Evolutionary conservation across 2,329 filamentous ascomycete genomes (phyloP), one percentile per base, ranked within the genome.

Genomic region (Aspergillus fructus): DNA sequence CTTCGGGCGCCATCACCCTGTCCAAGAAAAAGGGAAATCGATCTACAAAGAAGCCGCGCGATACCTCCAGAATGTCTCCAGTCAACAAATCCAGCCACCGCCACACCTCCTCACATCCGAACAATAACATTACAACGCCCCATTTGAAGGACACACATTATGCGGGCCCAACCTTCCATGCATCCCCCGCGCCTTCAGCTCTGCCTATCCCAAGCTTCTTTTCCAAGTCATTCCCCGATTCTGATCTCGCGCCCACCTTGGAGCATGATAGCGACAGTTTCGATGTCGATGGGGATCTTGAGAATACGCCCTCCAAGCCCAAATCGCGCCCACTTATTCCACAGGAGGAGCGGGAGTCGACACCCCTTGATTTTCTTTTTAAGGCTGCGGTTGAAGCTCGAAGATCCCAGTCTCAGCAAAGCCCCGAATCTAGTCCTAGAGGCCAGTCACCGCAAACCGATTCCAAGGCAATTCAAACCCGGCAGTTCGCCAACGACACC

Each of bases 91-190:
- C 61, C 39, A 59, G 62, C 11, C 68, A 74, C 62, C 71, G 68
- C 23, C 68, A 72, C 58, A 71, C 70, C 9, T 67, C 68, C 55
- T 74, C 69, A 23, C 68, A 72, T 62, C 64, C 74, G 4, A 63
- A 58, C 24, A 62, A 59, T 43, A 39, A 49, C 37, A 53, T 50
- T 62, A 82, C 81, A 68, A 74, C 81, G 46, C 73, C 74, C 49
- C 76, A 76, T 12, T 37, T 66, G 42, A 75, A 73, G 49, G 71
- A 75, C 49, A 73, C 72, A 12, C 73, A 74, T 46, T 99, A 96
- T 76, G 94, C 94, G 40, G 94, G 93, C 13, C 89, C 93, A 34
- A 96, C 92, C 5, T 99, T 97, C 73, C 93, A 97, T 74, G 90
- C 92, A 41, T 97, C 94, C 8, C 94, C 94, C 19, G 93, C 93